Percentiles rank a stretch among this genome's conserved stretches.
Evolutionary conservation across 352 stramenopile genomes (phyloP).

Genomic region (Halophytophthora batemanensis): DNA sequence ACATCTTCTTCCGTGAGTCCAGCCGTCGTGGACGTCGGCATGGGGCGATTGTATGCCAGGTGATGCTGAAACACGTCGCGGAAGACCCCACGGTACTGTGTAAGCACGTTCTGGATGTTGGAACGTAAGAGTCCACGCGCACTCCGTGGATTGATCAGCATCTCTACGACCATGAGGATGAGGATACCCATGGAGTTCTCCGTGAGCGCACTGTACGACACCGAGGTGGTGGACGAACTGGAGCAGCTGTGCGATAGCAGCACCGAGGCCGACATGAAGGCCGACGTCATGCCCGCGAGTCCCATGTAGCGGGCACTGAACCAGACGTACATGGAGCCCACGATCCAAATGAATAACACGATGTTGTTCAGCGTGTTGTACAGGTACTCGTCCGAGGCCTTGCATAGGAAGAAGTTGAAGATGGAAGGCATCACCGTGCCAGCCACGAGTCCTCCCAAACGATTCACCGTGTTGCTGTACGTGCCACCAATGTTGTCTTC

Average conservation of each 20-base stretch:
- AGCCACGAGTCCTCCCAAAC: constrained; percentile 59
- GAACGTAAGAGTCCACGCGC: constrained; percentile 44
- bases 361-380: constrained; percentile 65
- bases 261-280: constrained; percentile 59
- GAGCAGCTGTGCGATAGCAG: constrained; percentile 49
- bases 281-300: constrained; percentile 61
- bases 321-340: constrained; percentile 69
- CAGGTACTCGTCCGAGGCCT: constrained; percentile 27
- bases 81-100: constrained; percentile 39
- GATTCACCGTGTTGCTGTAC: constrained; percentile 67
- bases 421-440: constrained; percentile 71
- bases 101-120: constrained; percentile 54
- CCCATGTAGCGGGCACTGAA: constrained; percentile 52
- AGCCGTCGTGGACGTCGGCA: constrained; percentile 1
- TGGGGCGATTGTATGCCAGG: constrained; percentile 21
- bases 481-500: constrained; percentile 67
- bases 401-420: constrained; percentile 72
- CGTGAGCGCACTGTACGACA: constrained; percentile 62
- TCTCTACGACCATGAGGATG: constrained; percentile 60
- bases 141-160: constrained; percentile 42
- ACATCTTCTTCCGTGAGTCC: no score
- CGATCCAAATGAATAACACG: constrained; percentile 58
- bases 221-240: constrained; percentile 9
- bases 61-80: constrained; percentile 53
- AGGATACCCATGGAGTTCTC: constrained; percentile 70